These are phyloP conservation scores for Lipomyces anomalus DNA, from an alignment of 805 yeast species.

Conservation along the genomic window DNA sequence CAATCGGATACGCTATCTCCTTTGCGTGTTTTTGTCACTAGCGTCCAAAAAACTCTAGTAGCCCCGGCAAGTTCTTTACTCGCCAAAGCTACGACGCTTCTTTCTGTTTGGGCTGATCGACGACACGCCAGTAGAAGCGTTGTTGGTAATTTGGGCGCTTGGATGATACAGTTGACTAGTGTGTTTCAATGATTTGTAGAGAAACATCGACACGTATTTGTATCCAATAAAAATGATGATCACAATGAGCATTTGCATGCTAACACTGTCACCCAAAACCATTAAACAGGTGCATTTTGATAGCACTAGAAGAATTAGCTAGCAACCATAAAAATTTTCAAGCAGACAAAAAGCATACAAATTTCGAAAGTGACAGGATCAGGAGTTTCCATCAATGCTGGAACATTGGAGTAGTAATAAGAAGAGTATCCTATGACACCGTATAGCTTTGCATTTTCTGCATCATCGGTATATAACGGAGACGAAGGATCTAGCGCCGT, in stretches of 20 bases:
- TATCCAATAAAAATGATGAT: slow-evolving; percentile 17
- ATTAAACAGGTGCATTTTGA: slow-evolving; percentile 23
- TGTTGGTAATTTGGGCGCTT: no score
- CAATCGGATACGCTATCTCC: no score
- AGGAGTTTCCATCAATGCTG: slow-evolving; percentile 15
- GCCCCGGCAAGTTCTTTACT: no score
- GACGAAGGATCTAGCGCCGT: slow-evolving; percentile 13
- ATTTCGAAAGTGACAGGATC: slow-evolving; percentile 16
- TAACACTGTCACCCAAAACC: slow-evolving; percentile 19
- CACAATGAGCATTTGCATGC: slow-evolving; percentile 17
- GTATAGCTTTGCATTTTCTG: slow-evolving; percentile 11
- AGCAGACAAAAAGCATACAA: slow-evolving; percentile 9
- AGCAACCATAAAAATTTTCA: background rate
- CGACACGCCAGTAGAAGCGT: no score
- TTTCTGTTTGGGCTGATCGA: no score
- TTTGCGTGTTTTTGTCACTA: no score
- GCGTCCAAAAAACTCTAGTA: no score
- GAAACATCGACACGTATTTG: slow-evolving; percentile 12
- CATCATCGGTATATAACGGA: slow-evolving; percentile 12
- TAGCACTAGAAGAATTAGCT: slow-evolving; percentile 7
- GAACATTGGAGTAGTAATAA: slow-evolving; percentile 13
- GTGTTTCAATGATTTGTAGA: no score
- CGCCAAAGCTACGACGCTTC: no score
- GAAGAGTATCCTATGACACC: slow-evolving; percentile 22
- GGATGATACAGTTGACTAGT: no score